A percentile compares a stretch with the other conserved stretches of the same genome.
Conservation (phyloP, 768 basidiomycete genomes). For the Punctularia strigosozonata region DNA sequence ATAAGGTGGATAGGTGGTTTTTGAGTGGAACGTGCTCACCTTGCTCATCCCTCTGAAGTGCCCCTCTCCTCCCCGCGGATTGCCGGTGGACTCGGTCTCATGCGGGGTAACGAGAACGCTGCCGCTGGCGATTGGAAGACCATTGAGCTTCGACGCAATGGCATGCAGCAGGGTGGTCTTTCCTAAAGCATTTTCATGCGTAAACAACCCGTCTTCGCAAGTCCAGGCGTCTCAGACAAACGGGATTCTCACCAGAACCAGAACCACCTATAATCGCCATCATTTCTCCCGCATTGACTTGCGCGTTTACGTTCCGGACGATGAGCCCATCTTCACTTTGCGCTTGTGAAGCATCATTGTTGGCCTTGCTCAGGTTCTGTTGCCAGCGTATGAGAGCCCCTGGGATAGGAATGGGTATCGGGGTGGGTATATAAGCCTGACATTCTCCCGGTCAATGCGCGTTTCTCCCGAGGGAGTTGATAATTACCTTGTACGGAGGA, state of each 20-base stretch:
- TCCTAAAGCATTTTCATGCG: conserved; percentile 8
- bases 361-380: too few species aligned
- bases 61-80: neutral
- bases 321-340: too few species aligned
- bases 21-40: neutral
- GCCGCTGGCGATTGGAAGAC: conserved; percentile 4
- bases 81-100: neutral
- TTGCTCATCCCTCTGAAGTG: neutral
- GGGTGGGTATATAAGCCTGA: too few species aligned
- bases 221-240: too few species aligned
- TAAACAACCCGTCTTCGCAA: too few species aligned
- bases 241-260: neutral
- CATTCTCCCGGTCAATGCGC: too few species aligned
- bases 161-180: conserved; percentile 8
- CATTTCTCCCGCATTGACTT: neutral
- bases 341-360: too few species aligned
- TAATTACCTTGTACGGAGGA: too few species aligned
- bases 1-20: neutral
- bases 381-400: neutral
- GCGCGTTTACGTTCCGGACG: neutral
- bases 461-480: too few species aligned
- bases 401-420: neutral
- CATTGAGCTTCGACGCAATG: conserved; percentile 1
- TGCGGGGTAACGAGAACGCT: neutral
- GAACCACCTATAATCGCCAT: neutral